Base-by-base conservation (phyloP, 306 rosid species). In the Pyrus pyrifolia region DNA sequence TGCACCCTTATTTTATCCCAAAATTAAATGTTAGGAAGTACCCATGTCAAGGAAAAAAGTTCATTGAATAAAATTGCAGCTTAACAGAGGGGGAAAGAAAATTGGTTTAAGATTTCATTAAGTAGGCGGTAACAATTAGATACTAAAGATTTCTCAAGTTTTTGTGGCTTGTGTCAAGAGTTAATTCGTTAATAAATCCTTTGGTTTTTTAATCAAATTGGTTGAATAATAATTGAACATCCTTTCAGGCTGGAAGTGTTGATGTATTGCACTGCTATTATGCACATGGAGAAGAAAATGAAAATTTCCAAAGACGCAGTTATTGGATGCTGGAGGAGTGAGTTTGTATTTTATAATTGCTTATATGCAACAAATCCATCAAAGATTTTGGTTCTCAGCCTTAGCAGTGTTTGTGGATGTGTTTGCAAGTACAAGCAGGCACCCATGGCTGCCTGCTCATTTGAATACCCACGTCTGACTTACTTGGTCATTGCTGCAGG, bases 281-380 rank as follows among this genome's bases (percentile, higher is more conserved):
- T 82, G 98, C 98, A 58, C 98, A 91, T 78, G 98, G 96, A 75
- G 95, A 93, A 84, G 95, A 87, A 61, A 80, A 91, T 45, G 93
- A 91, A 87, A 82, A 76, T 75, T 91, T 91, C 77, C 98, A 89
- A 85, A 89, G 98, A 61, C 95, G 96, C 77, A 91, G 93, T 73
- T 93, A 93, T 78, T 93, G 98, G 98, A 74, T 89, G 95, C 95
- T 93, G n/a, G 93, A 91, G 80, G 91, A 86, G 98, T 93, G 82
- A 91, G 98, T 86, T 72, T 67, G 38, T 19, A 42, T 51, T 71
- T 71, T 68, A 29, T 76, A 72, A 27, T 58, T 27, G 44, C 22
- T 71, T 33, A 35, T 74, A 38, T 82, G 59, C 27, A 27, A 67
- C 19, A 14, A 29, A 59, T 53, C 68, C 18, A 33, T 61, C 46